Evolutionary conservation across 2,329 filamentous ascomycete genomes (phyloP), one percentile per base, ranked within the genome.

Genomic region (Aspergillus sp.): DNA sequence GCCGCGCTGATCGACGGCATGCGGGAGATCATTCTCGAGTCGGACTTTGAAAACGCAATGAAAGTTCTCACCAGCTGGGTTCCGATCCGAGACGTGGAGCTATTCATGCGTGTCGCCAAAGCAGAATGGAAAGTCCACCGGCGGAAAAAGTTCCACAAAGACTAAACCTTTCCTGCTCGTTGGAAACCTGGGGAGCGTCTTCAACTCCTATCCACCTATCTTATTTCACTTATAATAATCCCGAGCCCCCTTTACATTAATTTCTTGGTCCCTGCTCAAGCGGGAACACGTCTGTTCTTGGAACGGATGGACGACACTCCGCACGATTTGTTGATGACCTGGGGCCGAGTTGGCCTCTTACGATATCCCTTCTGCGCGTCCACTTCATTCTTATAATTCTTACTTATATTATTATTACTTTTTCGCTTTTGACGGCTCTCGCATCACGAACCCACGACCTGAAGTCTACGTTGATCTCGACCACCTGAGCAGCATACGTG

Each of bases 21-120:
- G 60, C 82, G 90, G 35, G 90, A 96, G 56, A 90, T 95, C 47
- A 79, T 99, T 30, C 78, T 96, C 5, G 91, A 95, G 64, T 90
- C 89, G 16, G 94, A 99, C 69, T 99, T 97, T 71, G 94, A 99
- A 70, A 95, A 95, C 65, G 89, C 89, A 44, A 99, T 99, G 94
- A 97, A 96, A 76, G 88, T 92, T 7, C 78, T 99, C 57, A 97
- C 94, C 26, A 91, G 88, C 51, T 96, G 90, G 85, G 87, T 97
- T 42, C 91, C 93, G 17, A 87, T 99, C 69, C 90, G 90, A 72
- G 93, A 99, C 64, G 90, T 96, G 66, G 91, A 97, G 68, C 74
- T 95, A 52, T 80, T 99, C 64, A 95, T 99, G 90, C 87, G 86
- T 63, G 90, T 96, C 53, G 86, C 90, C 22, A 87, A 87, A 66